Percentiles rank a stretch among this genome's conserved stretches.
Evolutionary conservation across 805 yeast species (phyloP).

Genomic region (Zygosaccharomyces bisporus): DNA sequence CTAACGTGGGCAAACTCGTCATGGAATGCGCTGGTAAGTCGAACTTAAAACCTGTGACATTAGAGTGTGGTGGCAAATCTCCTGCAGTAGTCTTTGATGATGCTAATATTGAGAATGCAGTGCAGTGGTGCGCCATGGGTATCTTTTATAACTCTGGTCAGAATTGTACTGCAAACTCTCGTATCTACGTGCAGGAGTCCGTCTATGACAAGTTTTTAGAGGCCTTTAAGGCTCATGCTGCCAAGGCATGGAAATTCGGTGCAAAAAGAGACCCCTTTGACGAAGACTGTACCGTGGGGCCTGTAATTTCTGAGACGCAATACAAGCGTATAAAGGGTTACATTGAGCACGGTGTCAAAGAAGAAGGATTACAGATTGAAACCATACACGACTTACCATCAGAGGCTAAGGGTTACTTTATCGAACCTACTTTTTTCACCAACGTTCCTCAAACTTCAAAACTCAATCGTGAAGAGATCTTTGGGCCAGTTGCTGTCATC

Average conservation of each 20-base stretch:
- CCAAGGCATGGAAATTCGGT: constrained; percentile 52
- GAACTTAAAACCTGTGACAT: constrained; percentile 42
- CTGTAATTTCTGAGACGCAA: constrained; percentile 49
- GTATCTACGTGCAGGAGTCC: constrained; percentile 49
- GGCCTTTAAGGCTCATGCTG: constrained; percentile 36
- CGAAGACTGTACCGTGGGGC: constrained; percentile 41
- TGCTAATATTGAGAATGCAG: constrained; percentile 41
- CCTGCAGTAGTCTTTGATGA: constrained; percentile 44
- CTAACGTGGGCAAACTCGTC: constrained; percentile 42
- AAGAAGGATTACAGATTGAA: constrained; percentile 43
- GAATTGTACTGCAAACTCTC: constrained; percentile 58
- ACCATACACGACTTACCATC: constrained; percentile 33
- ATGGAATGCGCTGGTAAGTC: constrained; percentile 37
- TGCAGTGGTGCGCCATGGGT: constrained; percentile 46
- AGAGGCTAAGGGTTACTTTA: constrained; percentile 30
- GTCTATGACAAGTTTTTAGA: constrained; percentile 46
- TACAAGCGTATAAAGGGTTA: constrained; percentile 42
- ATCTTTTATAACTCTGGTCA: constrained; percentile 56
- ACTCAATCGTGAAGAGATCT: constrained; percentile 42
- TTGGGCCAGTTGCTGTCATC: constrained; percentile 44
- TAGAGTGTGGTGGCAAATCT: constrained; percentile 48
- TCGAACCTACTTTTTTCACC: constrained; percentile 43
- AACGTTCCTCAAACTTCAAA: constrained; percentile 38
- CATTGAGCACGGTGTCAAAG: constrained; percentile 41
- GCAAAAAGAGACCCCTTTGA: constrained; percentile 48